A percentile compares a stretch with the other conserved stretches of the same genome.
Conservation (phyloP, 768 basidiomycete genomes). For the Pisolithus microcarpus region DNA sequence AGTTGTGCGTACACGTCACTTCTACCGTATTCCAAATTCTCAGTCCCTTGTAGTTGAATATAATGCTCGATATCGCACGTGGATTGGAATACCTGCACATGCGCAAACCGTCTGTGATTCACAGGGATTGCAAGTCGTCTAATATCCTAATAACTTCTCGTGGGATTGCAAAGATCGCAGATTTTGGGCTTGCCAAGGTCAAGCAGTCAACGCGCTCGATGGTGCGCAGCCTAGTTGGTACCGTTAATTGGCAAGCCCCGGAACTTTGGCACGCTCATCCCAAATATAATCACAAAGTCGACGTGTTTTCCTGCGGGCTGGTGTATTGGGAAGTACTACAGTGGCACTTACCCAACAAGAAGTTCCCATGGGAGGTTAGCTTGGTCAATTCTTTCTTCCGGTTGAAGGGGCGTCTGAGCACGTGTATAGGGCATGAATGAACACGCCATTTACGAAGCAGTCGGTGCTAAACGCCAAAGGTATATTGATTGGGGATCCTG, state of each 20-base stretch:
- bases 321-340: slow-evolving; percentile 99
- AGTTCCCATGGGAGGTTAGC: slow-evolving; percentile 91
- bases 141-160: slow-evolving; percentile 95
- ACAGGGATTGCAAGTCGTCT: slow-evolving; percentile 97
- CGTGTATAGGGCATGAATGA: slow-evolving; percentile 80
- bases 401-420: slow-evolving; percentile 1
- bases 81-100: slow-evolving; percentile 93
- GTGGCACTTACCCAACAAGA: slow-evolving; percentile 84
- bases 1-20: slow-evolving; percentile 47
- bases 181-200: slow-evolving; percentile 98
- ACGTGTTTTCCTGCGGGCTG: slow-evolving; percentile 95
- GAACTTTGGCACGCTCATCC: slow-evolving; percentile 97
- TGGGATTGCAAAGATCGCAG: slow-evolving; percentile 93
- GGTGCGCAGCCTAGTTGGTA: slow-evolving; percentile 98
- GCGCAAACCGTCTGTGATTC: slow-evolving; percentile 90
- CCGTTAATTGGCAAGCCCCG: slow-evolving; percentile 99
- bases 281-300: slow-evolving; percentile 98
- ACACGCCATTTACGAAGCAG: slow-evolving; percentile 93
- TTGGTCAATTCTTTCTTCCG: neutral
- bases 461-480: slow-evolving; percentile 85
- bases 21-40: slow-evolving; percentile 8
- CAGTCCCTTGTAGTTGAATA: slow-evolving; percentile 48
- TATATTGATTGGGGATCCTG: slow-evolving; percentile 26
- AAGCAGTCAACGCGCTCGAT: slow-evolving; percentile 97
- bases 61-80: slow-evolving; percentile 93